phyloP scores from a whole-genome alignment of 2,329 filamentous ascomycete genomes.

The Penicillium freii region DNA sequence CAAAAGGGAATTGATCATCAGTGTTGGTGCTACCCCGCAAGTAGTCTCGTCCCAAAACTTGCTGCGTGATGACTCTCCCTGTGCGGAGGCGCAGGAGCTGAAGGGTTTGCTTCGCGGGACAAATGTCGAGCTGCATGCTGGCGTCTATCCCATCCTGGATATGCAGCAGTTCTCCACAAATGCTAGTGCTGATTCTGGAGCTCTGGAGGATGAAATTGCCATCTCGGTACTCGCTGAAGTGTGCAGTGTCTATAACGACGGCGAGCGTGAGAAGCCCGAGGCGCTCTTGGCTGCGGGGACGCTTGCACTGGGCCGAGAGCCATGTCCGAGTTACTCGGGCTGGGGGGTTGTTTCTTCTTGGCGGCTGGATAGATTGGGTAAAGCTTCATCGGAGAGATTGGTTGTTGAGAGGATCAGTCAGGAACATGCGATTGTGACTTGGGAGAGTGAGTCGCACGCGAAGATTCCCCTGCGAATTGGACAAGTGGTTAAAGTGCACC shows the following conservation, averaged over 20 bases:
- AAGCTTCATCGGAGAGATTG: conserved; percentile 54
- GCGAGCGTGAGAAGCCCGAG: conserved; percentile 56
- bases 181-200: conserved; percentile 48
- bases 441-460: conserved; percentile 45
- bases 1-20: conserved; percentile 52
- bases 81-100: conserved; percentile 32
- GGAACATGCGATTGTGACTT: conserved; percentile 72
- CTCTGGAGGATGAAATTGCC: conserved; percentile 55
- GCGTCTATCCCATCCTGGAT: conserved; percentile 73
- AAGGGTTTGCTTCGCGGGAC: conserved; percentile 32
- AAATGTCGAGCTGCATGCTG: conserved; percentile 69
- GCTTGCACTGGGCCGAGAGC: conserved; percentile 69
- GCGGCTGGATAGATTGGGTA: conserved; percentile 42
- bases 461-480: conserved; percentile 58
- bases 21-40: conserved; percentile 75
- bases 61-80: conserved; percentile 33
- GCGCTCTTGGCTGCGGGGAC: conserved; percentile 67
- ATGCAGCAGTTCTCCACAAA: conserved; percentile 76
- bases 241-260: conserved; percentile 63
- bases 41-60: conserved; percentile 65
- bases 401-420: conserved; percentile 70
- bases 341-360: conserved; percentile 69
- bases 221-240: conserved; percentile 71
- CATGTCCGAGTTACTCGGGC: conserved; percentile 67
- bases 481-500: conserved; percentile 69